Evolutionary conservation across 345 rosid genomes (phyloP).

Genomic region (sweet orange (Citrus sinensis)): DNA sequence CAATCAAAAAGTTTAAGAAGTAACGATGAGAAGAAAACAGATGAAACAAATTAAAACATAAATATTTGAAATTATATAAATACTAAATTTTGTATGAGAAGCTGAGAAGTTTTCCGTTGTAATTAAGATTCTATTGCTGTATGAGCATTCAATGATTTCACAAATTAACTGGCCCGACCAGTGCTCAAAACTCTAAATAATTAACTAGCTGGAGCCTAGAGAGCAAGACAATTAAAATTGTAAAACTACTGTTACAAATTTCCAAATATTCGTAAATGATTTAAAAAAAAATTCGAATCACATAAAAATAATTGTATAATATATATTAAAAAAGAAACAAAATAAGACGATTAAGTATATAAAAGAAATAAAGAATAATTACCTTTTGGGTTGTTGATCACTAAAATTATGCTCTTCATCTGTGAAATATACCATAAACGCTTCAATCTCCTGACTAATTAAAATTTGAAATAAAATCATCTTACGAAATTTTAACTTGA

Average conservation of each 20-base stretch:
- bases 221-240: background rate
- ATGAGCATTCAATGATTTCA: background rate
- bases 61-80: background rate
- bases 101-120: background rate
- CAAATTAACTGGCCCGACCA: background rate
- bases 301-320: background rate
- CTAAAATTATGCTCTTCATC: background rate
- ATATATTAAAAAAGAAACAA: background rate
- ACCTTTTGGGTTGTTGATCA: background rate
- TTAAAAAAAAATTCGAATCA: background rate
- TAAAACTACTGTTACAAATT: background rate
- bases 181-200: background rate
- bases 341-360: background rate
- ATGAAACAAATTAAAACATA: background rate
- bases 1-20: background rate
- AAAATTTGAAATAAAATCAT: background rate
- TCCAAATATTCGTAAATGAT: background rate
- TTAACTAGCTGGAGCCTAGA: background rate
- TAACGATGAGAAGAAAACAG: background rate
- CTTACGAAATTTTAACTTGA: background rate
- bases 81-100: background rate
- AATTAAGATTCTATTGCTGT: background rate
- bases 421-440: background rate
- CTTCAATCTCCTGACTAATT: background rate
- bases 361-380: background rate